Evolutionary conservation across 768 basidiomycete genomes (phyloP).

Genomic region (Macrolepiota albuminosa): DNA sequence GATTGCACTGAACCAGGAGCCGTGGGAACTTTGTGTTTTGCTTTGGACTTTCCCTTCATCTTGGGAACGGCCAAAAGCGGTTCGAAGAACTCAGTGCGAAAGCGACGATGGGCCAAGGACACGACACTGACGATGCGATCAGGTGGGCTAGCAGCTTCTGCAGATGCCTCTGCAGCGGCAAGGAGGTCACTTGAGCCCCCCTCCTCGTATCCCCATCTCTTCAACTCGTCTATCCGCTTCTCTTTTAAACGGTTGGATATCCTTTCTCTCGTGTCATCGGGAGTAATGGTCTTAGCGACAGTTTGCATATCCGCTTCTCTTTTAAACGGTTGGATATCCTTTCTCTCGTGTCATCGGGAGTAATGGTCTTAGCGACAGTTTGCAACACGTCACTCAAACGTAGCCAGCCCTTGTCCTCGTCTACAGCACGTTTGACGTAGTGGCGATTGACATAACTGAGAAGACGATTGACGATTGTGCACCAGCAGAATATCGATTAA

Average conservation of each 20-base stretch:
- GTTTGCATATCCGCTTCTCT: slow-evolving; percentile 56
- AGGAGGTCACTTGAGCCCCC: slow-evolving; percentile 43
- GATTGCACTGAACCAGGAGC: slow-evolving; percentile 33
- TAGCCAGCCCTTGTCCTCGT: slow-evolving; percentile 79
- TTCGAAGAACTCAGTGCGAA: slow-evolving; percentile 69
- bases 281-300: slow-evolving; percentile 45
- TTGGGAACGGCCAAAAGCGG: slow-evolving; percentile 67
- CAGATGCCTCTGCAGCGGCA: slow-evolving; percentile 60
- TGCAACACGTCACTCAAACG: slow-evolving; percentile 61
- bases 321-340: slow-evolving; percentile 52
- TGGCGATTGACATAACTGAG: slow-evolving; percentile 78
- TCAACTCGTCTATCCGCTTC: slow-evolving; percentile 56
- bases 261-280: slow-evolving; percentile 55
- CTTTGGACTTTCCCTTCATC: slow-evolving; percentile 48
- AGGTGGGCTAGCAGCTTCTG: slow-evolving; percentile 65
- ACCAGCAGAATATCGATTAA: slow-evolving; percentile 65
- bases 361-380: slow-evolving; percentile 48
- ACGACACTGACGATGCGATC: slow-evolving; percentile 64
- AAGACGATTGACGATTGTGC: slow-evolving; percentile 66
- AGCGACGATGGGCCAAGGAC: slow-evolving; percentile 65
- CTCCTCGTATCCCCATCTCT: slow-evolving; percentile 65
- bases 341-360: slow-evolving; percentile 51
- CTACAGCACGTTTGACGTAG: slow-evolving; percentile 69
- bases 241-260: slow-evolving; percentile 56
- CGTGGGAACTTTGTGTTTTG: slow-evolving; percentile 46